Evolutionary conservation across 192 early-diverging fungal species (phyloP).

Genomic region (Backusella macrospora): DNA sequence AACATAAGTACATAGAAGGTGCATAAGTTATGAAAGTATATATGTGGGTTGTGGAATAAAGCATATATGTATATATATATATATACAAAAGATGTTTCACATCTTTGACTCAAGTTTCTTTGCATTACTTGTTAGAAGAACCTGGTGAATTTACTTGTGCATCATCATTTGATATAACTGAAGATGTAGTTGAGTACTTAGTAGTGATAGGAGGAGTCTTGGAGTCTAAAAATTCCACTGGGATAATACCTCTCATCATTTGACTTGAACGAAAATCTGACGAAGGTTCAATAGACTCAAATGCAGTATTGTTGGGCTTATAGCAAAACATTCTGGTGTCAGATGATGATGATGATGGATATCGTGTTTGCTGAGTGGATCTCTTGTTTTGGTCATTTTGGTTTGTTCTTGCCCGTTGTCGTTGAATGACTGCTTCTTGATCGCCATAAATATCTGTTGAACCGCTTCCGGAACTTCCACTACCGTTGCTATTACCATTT

Average conservation of each 20-base stretch:
- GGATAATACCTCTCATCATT: slow-evolving; percentile 18
- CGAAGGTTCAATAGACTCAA: not conserved
- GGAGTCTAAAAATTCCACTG: slow-evolving; percentile 9
- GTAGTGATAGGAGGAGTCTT: not conserved
- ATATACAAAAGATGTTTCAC: too few relatives aligned
- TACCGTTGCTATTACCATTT: slow-evolving; percentile 35
- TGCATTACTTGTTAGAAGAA: not conserved
- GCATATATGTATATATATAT: too few relatives aligned
- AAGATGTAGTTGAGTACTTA: not conserved
- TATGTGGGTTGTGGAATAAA: too few relatives aligned
- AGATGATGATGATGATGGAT: not conserved
- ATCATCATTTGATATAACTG: not conserved
- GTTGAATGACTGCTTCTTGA: slow-evolving; percentile 11
- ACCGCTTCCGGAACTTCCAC: slow-evolving; percentile 28
- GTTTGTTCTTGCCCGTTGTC: not conserved
- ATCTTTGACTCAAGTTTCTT: not conserved
- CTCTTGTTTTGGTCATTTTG: not conserved
- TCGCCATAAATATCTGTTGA: slow-evolving; percentile 21
- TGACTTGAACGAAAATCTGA: slow-evolving; percentile 7
- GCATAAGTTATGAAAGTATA: too few relatives aligned
- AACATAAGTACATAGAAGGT: too few relatives aligned
- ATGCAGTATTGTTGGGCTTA: not conserved
- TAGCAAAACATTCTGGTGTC: not conserved
- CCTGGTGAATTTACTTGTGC: not conserved
- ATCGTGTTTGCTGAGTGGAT: not conserved